phyloP scores from a whole-genome alignment of 305 asterid species.

The Solanum aculeatissimum region DNA sequence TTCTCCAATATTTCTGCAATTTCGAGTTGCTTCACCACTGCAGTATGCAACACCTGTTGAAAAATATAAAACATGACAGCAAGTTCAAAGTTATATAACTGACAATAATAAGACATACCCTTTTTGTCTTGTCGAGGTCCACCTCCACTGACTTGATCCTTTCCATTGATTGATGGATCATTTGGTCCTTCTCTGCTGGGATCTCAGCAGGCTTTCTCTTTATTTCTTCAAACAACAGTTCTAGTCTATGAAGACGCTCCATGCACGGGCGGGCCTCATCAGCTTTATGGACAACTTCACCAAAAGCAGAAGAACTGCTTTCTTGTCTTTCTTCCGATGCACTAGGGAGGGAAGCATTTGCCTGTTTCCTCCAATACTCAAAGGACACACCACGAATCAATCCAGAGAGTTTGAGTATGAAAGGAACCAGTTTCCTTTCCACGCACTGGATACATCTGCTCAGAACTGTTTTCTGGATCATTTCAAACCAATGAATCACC shows the following conservation, averaged over 20 bases:
- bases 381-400: constrained; percentile 21
- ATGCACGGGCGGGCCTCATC: constrained; percentile 52
- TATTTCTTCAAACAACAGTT: constrained; percentile 62
- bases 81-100: not conserved
- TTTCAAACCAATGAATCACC: constrained; percentile 27
- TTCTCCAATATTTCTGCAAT: constrained; percentile 60
- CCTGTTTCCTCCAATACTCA: constrained; percentile 40
- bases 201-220: constrained; percentile 61
- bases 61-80: not conserved
- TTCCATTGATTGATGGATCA: constrained; percentile 69
- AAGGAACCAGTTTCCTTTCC: constrained; percentile 32
- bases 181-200: constrained; percentile 73
- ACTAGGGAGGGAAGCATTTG: constrained; percentile 22
- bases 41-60: constrained; percentile 48
- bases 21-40: constrained; percentile 64
- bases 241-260: constrained; percentile 64
- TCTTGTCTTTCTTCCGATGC: constrained; percentile 20
- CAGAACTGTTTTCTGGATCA: constrained; percentile 34
- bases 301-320: constrained; percentile 2
- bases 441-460: constrained; percentile 37
- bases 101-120: constrained; percentile 28
- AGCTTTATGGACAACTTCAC: constrained; percentile 23
- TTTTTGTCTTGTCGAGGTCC: constrained; percentile 83
- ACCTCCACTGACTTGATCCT: constrained; percentile 73
- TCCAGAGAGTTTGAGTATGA: constrained; percentile 21